Evolutionary conservation across 2,329 filamentous ascomycete species (phyloP).

Genomic region (Thielaviopsis musarum): DNA sequence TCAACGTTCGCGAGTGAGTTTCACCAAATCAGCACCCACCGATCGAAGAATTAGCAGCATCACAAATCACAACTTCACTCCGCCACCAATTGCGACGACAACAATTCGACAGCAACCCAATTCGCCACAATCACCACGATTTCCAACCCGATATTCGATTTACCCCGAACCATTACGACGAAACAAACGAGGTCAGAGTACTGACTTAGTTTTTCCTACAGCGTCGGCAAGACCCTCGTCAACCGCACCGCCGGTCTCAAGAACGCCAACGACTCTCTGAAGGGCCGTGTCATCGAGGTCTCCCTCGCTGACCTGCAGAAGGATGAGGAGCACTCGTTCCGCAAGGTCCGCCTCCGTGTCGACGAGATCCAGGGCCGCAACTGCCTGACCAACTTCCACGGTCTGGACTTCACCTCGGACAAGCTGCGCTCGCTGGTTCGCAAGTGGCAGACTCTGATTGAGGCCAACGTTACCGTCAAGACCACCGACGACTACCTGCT

Average conservation of each 20-base stretch:
- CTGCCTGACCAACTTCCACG: constrained; percentile 99
- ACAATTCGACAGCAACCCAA: background rate
- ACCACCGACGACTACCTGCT: constrained; percentile 99
- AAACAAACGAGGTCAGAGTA: constrained; percentile 3
- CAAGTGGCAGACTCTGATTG: constrained; percentile 99
- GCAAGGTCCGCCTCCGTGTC: constrained; percentile 97
- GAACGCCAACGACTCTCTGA: constrained; percentile 98
- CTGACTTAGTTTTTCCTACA: constrained; percentile 25
- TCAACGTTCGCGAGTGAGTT: constrained; percentile 90
- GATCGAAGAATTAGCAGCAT: background rate
- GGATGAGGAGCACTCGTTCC: constrained; percentile 99
- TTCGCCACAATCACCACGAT: background rate
- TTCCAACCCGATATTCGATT: background rate
- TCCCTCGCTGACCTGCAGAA: constrained; percentile 98
- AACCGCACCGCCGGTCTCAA: constrained; percentile 99
- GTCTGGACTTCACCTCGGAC: constrained; percentile 99
- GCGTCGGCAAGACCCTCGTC: constrained; percentile 98
- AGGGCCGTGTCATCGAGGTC: constrained; percentile 97
- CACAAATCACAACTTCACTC: background rate
- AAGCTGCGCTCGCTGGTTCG: constrained; percentile 97
- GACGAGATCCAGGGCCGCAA: constrained; percentile 99
- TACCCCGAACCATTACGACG: background rate
- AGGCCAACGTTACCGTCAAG: constrained; percentile 99
- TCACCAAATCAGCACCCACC: background rate
- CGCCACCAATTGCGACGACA: background rate